Conservation (phyloP, 371 early-diverging fungal species). For the Mortierella sp. region DNA sequence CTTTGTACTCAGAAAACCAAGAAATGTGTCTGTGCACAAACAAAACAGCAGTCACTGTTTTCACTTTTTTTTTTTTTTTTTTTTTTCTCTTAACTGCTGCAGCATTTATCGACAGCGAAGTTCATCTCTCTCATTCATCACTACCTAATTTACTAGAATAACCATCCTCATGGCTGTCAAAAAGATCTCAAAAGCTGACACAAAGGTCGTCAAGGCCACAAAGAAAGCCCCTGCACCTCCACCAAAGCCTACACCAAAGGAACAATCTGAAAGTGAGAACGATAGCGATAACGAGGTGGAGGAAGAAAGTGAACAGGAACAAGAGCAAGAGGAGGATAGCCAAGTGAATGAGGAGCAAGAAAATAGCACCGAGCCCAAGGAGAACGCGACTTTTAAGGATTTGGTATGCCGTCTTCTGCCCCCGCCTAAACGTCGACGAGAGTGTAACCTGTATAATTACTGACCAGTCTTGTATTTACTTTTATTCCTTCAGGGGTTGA, state of each 20-base stretch:
- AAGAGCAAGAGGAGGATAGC: conserved; percentile 6
- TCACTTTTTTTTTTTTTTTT: conserved; percentile 27
- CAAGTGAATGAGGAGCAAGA: conserved; percentile 13
- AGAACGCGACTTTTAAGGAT: conserved; percentile 43
- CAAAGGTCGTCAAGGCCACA: conserved; percentile 11
- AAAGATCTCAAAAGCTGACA: conserved; percentile 22
- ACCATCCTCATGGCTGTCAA: conserved; percentile 27
- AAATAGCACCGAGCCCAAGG: conserved; percentile 4
- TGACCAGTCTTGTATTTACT: background rate
- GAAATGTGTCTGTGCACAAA: conserved; percentile 9
- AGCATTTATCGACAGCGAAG: background rate
- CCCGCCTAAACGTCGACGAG: no score
- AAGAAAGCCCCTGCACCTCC: conserved; percentile 25
- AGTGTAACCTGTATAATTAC: no score
- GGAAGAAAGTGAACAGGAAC: conserved; percentile 7
- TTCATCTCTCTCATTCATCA: conserved; percentile 9
- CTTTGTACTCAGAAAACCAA: background rate
- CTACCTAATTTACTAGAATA: background rate
- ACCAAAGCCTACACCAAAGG: conserved; percentile 9
- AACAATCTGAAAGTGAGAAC: conserved; percentile 8
- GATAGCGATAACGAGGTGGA: conserved; percentile 12
- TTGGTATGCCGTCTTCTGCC: conserved; percentile 11
- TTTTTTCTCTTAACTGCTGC: conserved; percentile 4
- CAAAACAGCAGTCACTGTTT: conserved; percentile 28
- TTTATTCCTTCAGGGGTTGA: conserved; percentile 74